Conservation (phyloP, 2,329 filamentous ascomycete genomes). For the Torrubiella hemipterigena region DNA sequence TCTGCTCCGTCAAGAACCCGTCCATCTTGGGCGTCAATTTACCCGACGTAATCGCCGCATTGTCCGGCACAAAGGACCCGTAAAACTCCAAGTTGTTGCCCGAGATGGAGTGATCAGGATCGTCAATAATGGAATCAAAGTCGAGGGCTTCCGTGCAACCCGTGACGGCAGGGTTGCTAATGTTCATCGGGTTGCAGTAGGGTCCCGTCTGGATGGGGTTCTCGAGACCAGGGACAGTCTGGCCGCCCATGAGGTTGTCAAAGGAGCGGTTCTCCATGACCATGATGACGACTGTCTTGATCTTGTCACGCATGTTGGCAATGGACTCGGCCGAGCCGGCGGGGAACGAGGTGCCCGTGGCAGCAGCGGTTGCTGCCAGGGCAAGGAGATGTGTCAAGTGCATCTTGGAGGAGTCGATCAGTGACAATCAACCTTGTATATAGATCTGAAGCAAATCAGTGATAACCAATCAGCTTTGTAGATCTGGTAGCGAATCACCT, state of each 20-base stretch:
- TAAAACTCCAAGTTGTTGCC: slow-evolving; percentile 33
- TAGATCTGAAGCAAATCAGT: too few species aligned
- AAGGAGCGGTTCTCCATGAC: slow-evolving; percentile 33
- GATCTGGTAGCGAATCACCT: too few species aligned
- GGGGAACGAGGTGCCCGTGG: neutral
- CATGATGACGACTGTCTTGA: slow-evolving; percentile 35
- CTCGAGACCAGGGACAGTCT: slow-evolving; percentile 22
- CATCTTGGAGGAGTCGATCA: too few species aligned
- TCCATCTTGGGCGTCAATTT: slow-evolving; percentile 16
- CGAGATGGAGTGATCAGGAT: slow-evolving; percentile 26
- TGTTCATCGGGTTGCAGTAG: slow-evolving; percentile 27
- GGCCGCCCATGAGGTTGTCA: slow-evolving; percentile 29
- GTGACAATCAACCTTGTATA: too few species aligned
- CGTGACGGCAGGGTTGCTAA: slow-evolving; percentile 11
- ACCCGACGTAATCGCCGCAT: slow-evolving; percentile 19
- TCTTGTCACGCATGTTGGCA: slow-evolving; percentile 20
- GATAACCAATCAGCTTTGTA: too few species aligned
- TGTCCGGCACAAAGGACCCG: slow-evolving; percentile 24
- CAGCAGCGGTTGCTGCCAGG: neutral
- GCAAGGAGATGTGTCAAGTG: neutral
- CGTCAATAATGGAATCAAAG: slow-evolving; percentile 26
- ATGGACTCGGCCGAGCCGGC: slow-evolving; percentile 9
- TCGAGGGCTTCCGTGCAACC: slow-evolving; percentile 21
- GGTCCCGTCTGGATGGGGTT: slow-evolving; percentile 28
- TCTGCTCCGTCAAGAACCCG: slow-evolving; percentile 29